Evolutionary conservation across 73 alveolate genomes (phyloP), one percentile per base, ranked within the genome.

Genomic region (Diophrys appendiculata): DNA sequence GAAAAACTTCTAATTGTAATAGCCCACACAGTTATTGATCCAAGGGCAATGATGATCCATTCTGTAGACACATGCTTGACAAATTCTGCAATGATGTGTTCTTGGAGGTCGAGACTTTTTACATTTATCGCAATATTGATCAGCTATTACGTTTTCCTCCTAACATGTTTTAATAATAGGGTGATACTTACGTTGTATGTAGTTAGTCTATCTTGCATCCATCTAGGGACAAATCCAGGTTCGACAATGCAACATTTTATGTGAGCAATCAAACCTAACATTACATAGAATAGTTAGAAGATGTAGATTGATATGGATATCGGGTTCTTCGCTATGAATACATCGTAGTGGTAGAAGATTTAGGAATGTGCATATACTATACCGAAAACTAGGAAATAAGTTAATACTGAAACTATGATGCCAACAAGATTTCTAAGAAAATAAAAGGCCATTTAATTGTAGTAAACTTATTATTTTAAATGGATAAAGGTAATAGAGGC

Each of bases 21-120:
- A 73, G 72, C 92, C 95, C 35, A 88, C 92, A 76, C 95, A 88
- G 73, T 81, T 88, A n/a, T 82, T 84, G 27, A 88, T 65, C 95
- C 95, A 88, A 0, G 82, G 90, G 64, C 96, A 90, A 78, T 90
- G 96, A 77, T 90, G 96, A 78, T 90, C 93, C 96, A 90, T 90
- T 54, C 73, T 73, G 65, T 79, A 68, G 0, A 87, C 74, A 78
- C 91, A 88, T 71, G 85, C 83, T 72, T 78, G 65, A 70, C 96
- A 90, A 1, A 72, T 69, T 69, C 87, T 81, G 72, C 96, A 90
- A 75, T 90, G 96, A 72, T 90, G 96, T 23, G 93, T 43, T 31
- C 94, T 72, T 5, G 87, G 85, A 0, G 96, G 96, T 53, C 87
- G 65, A 13, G 25, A 11, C 29, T 30, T 43, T 2, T 33, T 24